Evolutionary conservation across 2,329 filamentous ascomycete species (phyloP).

Genomic region (Fusarium denticulatum): DNA sequence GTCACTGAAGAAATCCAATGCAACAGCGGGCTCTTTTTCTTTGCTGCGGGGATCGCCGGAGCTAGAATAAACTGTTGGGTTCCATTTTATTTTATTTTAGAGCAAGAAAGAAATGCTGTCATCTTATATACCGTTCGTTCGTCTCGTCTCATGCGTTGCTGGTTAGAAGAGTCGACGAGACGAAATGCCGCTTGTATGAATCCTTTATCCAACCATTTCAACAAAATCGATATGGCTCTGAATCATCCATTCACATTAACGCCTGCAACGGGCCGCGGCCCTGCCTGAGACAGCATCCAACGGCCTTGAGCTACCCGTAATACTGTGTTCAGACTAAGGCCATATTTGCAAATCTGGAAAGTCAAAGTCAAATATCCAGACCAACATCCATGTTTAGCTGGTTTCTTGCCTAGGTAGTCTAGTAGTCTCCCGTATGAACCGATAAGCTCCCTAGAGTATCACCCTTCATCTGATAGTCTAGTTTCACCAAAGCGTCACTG

Average conservation of each 20-base stretch:
- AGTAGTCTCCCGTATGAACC: neutral
- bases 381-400: neutral
- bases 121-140: neutral
- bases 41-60: slow-evolving; percentile 13
- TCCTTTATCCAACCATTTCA: neutral
- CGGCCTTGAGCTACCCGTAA: neutral
- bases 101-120: neutral
- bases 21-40: neutral
- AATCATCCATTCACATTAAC: neutral
- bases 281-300: slow-evolving; percentile 8
- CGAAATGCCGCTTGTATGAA: slow-evolving; percentile 1
- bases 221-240: neutral
- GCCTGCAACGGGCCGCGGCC: slow-evolving; percentile 27
- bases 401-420: neutral
- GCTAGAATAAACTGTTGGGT: slow-evolving; percentile 1
- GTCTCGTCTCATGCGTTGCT: neutral
- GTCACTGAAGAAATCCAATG: neutral
- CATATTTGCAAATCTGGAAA: neutral
- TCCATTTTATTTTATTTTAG: neutral
- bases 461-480: neutral
- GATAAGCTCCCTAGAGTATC: neutral
- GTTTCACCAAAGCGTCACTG: slow-evolving; percentile 9
- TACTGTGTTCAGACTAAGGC: neutral
- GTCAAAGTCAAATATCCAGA: neutral
- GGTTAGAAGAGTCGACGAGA: neutral